Percentiles rank a stretch among this genome's conserved stretches.
These are phyloP conservation scores for Nothophytophthora sp. DNA, from an alignment of 352 stramenopile genomes.

Conservation along the genomic window DNA sequence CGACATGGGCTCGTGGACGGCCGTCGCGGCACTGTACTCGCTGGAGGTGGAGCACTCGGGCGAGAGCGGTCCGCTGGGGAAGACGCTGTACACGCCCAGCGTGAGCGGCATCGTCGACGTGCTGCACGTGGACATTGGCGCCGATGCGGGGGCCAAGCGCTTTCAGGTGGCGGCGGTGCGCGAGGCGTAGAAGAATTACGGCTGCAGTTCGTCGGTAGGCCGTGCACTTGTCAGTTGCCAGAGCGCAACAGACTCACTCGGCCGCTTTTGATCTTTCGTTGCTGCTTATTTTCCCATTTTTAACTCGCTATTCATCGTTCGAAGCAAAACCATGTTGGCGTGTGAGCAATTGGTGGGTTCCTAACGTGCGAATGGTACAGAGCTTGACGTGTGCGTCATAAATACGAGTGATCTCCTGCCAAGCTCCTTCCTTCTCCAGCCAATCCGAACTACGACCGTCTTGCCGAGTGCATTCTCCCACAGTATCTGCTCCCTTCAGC, in stretches of 20 bases:
- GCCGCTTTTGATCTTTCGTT: not conserved
- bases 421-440: constrained; percentile 21
- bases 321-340: constrained; percentile 27
- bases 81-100: constrained; percentile 53
- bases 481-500: constrained; percentile 5
- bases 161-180: constrained; percentile 47
- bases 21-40: constrained; percentile 55
- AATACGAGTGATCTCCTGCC: constrained; percentile 41
- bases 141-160: constrained; percentile 29
- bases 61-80: constrained; percentile 23
- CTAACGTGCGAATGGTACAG: constrained; percentile 3
- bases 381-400: constrained; percentile 32
- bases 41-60: constrained; percentile 52
- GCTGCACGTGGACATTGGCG: constrained; percentile 63
- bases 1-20: constrained; percentile 81
- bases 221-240: too few relatives aligned
- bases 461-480: constrained; percentile 3
- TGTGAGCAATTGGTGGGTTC: constrained; percentile 15
- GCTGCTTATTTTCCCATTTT: too few relatives aligned
- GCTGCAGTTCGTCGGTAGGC: too few relatives aligned
- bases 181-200: constrained; percentile 27
- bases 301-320: too few relatives aligned
- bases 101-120: constrained; percentile 58
- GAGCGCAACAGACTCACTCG: not conserved
- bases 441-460: not conserved